phyloP scores from a whole-genome alignment of 768 basidiomycete genomes.

The Boletus vermiculosoides region DNA sequence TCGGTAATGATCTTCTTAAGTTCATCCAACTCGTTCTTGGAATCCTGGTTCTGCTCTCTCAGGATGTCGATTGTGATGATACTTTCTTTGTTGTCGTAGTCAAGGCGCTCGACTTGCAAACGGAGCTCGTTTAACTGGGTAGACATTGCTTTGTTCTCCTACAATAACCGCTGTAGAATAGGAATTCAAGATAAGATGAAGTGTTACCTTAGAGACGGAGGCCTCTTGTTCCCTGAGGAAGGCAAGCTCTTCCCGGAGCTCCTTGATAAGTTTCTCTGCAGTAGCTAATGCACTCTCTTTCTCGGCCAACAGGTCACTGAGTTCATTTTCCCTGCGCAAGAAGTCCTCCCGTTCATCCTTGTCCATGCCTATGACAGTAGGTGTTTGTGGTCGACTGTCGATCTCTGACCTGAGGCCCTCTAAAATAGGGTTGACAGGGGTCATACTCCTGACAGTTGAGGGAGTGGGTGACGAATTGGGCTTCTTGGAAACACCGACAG shows the following conservation, averaged over 20 bases:
- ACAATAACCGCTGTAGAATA: conserved; percentile 14
- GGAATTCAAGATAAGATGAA: conserved; percentile 2
- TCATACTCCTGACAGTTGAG: conserved; percentile 65
- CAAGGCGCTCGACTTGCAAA: conserved; percentile 85
- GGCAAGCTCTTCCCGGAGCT: conserved; percentile 83
- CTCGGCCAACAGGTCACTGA: conserved; percentile 90
- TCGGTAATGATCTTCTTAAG: conserved; percentile 77
- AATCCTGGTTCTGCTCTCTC: conserved; percentile 90
- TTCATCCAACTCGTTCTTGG: conserved; percentile 86
- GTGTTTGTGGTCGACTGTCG: conserved; percentile 89
- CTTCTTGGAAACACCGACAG: conserved; percentile 47
- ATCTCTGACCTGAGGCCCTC: conserved; percentile 70
- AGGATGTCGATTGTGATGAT: conserved; percentile 91
- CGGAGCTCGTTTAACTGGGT: conserved; percentile 91
- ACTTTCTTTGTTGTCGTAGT: conserved; percentile 96
- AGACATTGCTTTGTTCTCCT: conserved; percentile 96
- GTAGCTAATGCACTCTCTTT: conserved; percentile 78
- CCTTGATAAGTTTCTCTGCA: conserved; percentile 84
- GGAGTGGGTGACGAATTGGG: conserved; percentile 59
- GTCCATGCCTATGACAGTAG: conserved; percentile 82
- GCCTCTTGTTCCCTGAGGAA: conserved; percentile 92
- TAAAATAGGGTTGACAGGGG: conserved; percentile 70
- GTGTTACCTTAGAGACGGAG: conserved; percentile 65
- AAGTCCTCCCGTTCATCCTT: conserved; percentile 99
- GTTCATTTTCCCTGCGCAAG: conserved; percentile 92